Evolutionary conservation across 2,329 filamentous ascomycete genomes (phyloP), one percentile per base, ranked within the genome.

Genomic region (Arthrobotrys musiformis): DNA sequence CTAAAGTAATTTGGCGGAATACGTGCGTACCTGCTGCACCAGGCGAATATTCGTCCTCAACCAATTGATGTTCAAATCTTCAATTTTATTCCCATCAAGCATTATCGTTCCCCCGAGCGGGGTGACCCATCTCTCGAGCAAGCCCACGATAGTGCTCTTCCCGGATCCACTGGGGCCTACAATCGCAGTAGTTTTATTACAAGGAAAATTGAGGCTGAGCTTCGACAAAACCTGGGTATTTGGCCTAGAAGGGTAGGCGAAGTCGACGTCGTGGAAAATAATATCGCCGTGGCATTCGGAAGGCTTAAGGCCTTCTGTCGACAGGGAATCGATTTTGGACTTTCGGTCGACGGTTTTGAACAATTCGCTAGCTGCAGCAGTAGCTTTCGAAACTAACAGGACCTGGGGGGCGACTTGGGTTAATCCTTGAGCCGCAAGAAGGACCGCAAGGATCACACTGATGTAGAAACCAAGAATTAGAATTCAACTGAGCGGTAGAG

Each of bases 161-260:
- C 91, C 91, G 4, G 87, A 89, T 0, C 91, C 91, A 1, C 90
- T 92, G 0, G 90, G 88, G 0, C 91, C 91, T n/a, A 93, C 91
- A 19, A 93, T 90, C 1, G 91, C 91, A 0, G 90, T 92, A 1
- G 90, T 87, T 80, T 91, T 91, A 19, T 90, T 90, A 6, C 88
- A 86, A 74, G 88, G 85, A 68, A 93, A 88, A 0, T 82, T 84
- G 7, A 92, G 83, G 79, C 87, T 86, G 1, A 92, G 82, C 1
- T 86, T 83, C 79, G 91, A 86, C 0, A 92, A 83, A 0, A 92
- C 88, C 80, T 88, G 89, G 76, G 90, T 87, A 90, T 22, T 50
- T n/a, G 64, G 52, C 13, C 67, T 48, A 13, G 56, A 63, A 19
- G 67, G 67, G 26, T 70, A 70, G 33, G 42, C 30, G 28, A 70